These are phyloP conservation scores for Calonectria naviculata DNA, from an alignment of 2,329 filamentous ascomycete genomes.

Conservation along the genomic window DNA sequence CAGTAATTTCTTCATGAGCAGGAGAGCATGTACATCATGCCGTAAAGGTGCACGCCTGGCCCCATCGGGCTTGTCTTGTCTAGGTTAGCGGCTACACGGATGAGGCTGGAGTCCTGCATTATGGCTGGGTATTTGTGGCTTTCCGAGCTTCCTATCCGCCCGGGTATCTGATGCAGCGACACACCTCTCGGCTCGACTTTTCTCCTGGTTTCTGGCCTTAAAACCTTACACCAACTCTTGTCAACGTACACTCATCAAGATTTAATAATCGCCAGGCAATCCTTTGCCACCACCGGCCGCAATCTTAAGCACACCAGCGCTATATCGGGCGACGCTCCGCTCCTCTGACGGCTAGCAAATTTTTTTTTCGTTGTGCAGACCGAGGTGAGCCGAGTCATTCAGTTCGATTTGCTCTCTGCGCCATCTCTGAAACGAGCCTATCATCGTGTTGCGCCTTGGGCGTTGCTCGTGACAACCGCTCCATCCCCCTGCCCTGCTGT, in stretches of 20 bases:
- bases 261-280: constrained; percentile 21
- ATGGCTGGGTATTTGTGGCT: constrained; percentile 20
- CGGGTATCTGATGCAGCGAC: constrained; percentile 26
- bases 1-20: neutral
- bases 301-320: constrained; percentile 15
- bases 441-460: constrained; percentile 36
- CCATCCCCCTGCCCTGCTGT: constrained; percentile 31
- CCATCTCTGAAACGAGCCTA: constrained; percentile 38
- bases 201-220: constrained; percentile 24
- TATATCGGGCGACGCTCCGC: neutral
- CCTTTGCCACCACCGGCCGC: constrained; percentile 9
- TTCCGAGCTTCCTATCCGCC: neutral
- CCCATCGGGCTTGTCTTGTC: neutral
- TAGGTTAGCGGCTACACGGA: neutral
- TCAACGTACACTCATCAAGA: constrained; percentile 16
- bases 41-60: neutral
- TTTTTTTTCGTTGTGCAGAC: constrained; percentile 22
- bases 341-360: constrained; percentile 31
- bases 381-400: constrained; percentile 48
- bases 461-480: constrained; percentile 46
- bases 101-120: constrained; percentile 2
- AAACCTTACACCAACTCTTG: constrained; percentile 28
- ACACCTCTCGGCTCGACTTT: constrained; percentile 31
- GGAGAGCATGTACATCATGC: too few relatives aligned
- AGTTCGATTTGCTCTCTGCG: constrained; percentile 43